Evolutionary conservation across 352 stramenopile species (phyloP).

Genomic region (Globisporangium middletonii): DNA sequence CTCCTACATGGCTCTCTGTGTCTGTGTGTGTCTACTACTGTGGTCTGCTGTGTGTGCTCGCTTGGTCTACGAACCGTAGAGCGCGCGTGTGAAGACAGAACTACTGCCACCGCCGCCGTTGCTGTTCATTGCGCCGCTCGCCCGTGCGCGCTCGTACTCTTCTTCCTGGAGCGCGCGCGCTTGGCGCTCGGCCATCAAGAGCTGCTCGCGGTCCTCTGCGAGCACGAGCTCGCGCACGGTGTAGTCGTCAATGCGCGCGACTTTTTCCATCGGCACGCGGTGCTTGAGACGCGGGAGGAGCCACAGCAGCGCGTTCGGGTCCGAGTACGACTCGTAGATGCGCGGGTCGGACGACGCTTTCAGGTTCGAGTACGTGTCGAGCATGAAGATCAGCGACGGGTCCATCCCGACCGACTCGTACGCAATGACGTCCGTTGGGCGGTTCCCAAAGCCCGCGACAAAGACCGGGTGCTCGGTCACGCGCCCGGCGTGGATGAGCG

Average conservation of each 20-base stretch:
- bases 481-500: slow-evolving; percentile 70
- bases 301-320: slow-evolving; percentile 77
- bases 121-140: slow-evolving; percentile 14
- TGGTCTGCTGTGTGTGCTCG: not conserved
- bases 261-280: slow-evolving; percentile 74
- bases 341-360: slow-evolving; percentile 49
- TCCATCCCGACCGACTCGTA: slow-evolving; percentile 77
- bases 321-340: slow-evolving; percentile 78
- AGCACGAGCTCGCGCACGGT: slow-evolving; percentile 72
- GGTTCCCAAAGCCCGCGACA: slow-evolving; percentile 83
- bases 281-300: slow-evolving; percentile 77
- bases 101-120: slow-evolving; percentile 16
- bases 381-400: slow-evolving; percentile 68
- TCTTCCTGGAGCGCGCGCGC: slow-evolving; percentile 61
- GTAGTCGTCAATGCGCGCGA: slow-evolving; percentile 74
- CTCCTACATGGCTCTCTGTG: no score
- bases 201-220: slow-evolving; percentile 70
- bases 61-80: slow-evolving; percentile 8
- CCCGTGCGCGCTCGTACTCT: slow-evolving; percentile 35
- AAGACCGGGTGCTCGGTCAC: slow-evolving; percentile 71
- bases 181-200: slow-evolving; percentile 57
- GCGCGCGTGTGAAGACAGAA: slow-evolving; percentile 9
- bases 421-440: slow-evolving; percentile 72
- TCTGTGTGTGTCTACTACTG: slow-evolving; percentile 1
- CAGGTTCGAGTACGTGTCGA: slow-evolving; percentile 77